A percentile compares a stretch with the other conserved stretches of the same genome.
phyloP scores from a whole-genome alignment of 2,329 filamentous ascomycete genomes.

The Exophiala sp. region DNA sequence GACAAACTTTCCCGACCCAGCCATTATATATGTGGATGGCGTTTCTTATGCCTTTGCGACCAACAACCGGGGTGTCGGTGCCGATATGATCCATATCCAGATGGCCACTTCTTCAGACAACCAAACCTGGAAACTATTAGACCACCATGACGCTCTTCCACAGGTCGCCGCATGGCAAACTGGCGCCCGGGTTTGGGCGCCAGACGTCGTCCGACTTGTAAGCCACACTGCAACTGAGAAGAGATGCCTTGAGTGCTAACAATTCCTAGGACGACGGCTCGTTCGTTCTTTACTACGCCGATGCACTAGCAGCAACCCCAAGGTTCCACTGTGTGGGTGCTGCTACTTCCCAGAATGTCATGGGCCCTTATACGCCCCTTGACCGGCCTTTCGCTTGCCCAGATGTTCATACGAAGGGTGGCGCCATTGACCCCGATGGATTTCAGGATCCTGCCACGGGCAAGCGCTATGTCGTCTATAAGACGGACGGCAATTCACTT shows the following conservation, averaged over 20 bases:
- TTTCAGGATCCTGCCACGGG: slow-evolving; percentile 51
- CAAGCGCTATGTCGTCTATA: slow-evolving; percentile 57
- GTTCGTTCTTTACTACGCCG: slow-evolving; percentile 56
- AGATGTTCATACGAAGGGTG: slow-evolving; percentile 41
- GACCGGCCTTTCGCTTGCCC: slow-evolving; percentile 50
- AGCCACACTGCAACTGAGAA: background rate
- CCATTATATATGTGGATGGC: slow-evolving; percentile 46
- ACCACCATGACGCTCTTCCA: slow-evolving; percentile 52
- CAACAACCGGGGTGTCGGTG: slow-evolving; percentile 39
- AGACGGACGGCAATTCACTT: slow-evolving; percentile 59
- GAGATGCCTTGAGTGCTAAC: background rate
- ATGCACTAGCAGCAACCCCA: slow-evolving; percentile 36
- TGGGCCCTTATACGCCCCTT: slow-evolving; percentile 50
- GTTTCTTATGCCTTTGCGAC: slow-evolving; percentile 57
- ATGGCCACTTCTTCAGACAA: slow-evolving; percentile 49
- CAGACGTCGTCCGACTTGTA: slow-evolving; percentile 51
- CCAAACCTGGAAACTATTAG: slow-evolving; percentile 43
- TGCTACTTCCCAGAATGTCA: slow-evolving; percentile 44
- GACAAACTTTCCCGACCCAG: slow-evolving; percentile 39
- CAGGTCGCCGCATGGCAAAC: slow-evolving; percentile 50
- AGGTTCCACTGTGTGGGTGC: slow-evolving; percentile 52
- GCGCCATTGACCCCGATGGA: slow-evolving; percentile 58
- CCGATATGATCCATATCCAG: slow-evolving; percentile 42
- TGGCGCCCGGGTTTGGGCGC: slow-evolving; percentile 54
- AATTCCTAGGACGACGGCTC: slow-evolving; percentile 38